These are phyloP conservation scores for Cryptococcus amylolentus DNA, from an alignment of 1,284 basidiomycete genomes.

Conservation along the genomic window DNA sequence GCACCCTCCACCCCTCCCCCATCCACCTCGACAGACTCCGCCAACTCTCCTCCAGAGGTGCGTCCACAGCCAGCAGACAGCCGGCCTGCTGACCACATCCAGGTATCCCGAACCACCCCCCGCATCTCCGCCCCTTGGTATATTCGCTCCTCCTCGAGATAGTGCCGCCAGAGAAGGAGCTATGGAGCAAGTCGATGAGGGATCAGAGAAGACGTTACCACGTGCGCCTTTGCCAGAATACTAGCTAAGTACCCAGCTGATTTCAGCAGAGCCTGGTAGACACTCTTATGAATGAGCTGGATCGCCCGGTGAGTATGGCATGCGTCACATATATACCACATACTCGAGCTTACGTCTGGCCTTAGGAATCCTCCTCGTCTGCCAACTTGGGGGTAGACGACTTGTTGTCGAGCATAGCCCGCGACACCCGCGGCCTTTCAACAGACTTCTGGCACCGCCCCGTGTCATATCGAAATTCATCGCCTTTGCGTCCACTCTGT, in stretches of 20 bases:
- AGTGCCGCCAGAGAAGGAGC: constrained; percentile 32
- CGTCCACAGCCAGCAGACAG: constrained; percentile 1
- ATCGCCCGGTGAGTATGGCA: constrained; percentile 16
- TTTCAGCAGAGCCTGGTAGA: constrained; percentile 23
- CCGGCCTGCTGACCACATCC: too few relatives aligned
- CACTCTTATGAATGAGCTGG: constrained; percentile 31
- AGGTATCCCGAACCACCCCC: constrained; percentile 47
- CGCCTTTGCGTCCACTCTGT: constrained; percentile 19
- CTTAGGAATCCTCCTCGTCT: constrained; percentile 3
- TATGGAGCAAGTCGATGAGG: constrained; percentile 31
- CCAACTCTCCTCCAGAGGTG: constrained; percentile 40
- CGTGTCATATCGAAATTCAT: constrained; percentile 17
- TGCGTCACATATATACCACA: constrained; percentile 20
- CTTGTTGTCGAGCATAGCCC: constrained; percentile 35
- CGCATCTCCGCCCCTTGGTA: constrained; percentile 43
- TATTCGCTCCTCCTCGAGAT: constrained; percentile 44
- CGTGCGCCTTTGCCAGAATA: constrained; percentile 17
- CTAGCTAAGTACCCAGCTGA: constrained; percentile 5
- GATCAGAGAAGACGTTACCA: constrained; percentile 34
- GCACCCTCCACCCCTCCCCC: constrained; percentile 36
- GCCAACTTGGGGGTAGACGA: constrained; percentile 22
- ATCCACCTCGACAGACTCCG: constrained; percentile 40
- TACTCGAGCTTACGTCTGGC: constrained; percentile 11
- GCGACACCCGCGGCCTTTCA: constrained; percentile 40
- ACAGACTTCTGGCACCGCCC: constrained; percentile 33